Evolutionary conservation across 148 eudicot genomes (phyloP), one percentile per base, ranked within the genome.

Genomic region (Bassia scoparia): DNA sequence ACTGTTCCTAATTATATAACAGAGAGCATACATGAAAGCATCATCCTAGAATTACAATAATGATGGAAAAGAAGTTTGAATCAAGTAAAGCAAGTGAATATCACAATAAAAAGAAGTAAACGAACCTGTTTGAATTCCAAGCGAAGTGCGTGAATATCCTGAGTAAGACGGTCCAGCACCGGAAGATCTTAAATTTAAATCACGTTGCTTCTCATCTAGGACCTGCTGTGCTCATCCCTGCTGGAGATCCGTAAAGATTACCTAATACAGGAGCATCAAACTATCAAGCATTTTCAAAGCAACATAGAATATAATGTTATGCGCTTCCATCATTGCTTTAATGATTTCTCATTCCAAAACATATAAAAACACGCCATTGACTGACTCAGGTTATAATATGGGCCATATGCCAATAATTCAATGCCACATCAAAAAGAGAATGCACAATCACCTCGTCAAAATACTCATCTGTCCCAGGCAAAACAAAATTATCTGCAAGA

Each of bases 391-490:
- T 41, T 41, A 6, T 0, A 8, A 41, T 8, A 3, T 41, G 17
- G 4, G 27, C 24, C n/a, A n/a, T n/a, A n/a, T n/a, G n/a, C n/a
- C n/a, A n/a, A n/a, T n/a, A 38, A 24, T 1, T 20, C 41, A 33
- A 52, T 27, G 48, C 14, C 43, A 65, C 41, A 31, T 24, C 58
- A 23, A 64, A 20, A 15, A 44, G 3, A 48, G 46, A 15, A 69
- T 23, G 65, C 9, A 31, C 17, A 68, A 24, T 74, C 55, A 87
- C 91, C 91, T 81, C 44, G 83, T 89, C 95, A 80, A 89, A 89
- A 74, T 76, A 81, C 75, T 89, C 95, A 78, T 87, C 87, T 3
- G 89, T 35, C 30, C 63, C 41, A 61, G 95, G 95, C 76, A 89
- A 77, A 71, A 60, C 80, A 77, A 70, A 87, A 75, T 89, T 89